These are phyloP conservation scores for Thalassiosira exigua DNA, from an alignment of 352 stramenopile genomes.

Conservation along the genomic window DNA sequence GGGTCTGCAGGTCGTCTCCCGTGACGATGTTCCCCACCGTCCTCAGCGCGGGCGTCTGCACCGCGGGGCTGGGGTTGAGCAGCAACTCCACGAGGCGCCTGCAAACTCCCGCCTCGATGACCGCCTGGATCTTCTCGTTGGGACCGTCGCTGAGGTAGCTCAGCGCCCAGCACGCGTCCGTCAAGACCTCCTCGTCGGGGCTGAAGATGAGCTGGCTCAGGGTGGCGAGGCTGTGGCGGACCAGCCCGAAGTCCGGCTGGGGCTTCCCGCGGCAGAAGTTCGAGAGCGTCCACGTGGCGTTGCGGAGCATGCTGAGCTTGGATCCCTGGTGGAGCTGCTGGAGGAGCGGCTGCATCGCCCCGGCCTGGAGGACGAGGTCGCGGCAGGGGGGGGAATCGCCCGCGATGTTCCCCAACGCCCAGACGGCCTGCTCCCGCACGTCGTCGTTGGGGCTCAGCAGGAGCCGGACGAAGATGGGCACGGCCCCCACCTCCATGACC, in stretches of 20 bases:
- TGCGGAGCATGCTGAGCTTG: slow-evolving; percentile 97
- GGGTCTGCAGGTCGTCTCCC: slow-evolving; percentile 98
- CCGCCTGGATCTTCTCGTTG: slow-evolving; percentile 99
- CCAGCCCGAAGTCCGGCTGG: slow-evolving; percentile 95
- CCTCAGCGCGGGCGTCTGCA: slow-evolving; percentile 96
- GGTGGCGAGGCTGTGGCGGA: slow-evolving; percentile 93
- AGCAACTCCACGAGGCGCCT: slow-evolving; percentile 96
- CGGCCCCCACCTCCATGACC: slow-evolving; percentile 96
- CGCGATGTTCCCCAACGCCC: slow-evolving; percentile 99
- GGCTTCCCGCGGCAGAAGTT: slow-evolving; percentile 98
- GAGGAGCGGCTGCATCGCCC: slow-evolving; percentile 94
- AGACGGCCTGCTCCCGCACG: slow-evolving; percentile 95
- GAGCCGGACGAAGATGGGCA: slow-evolving; percentile 97
- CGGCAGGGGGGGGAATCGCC: slow-evolving; percentile 96
- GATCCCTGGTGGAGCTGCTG: slow-evolving; percentile 94
- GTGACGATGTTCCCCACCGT: slow-evolving; percentile 99
- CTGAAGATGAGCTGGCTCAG: slow-evolving; percentile 97
- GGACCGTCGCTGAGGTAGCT: slow-evolving; percentile 98
- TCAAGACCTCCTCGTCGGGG: slow-evolving; percentile 98
- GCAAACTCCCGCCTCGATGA: slow-evolving; percentile 97
- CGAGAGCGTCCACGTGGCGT: slow-evolving; percentile 98
- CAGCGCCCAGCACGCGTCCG: slow-evolving; percentile 99
- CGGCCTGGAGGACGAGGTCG: slow-evolving; percentile 94
- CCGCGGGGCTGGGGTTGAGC: slow-evolving; percentile 89
- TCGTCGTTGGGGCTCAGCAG: slow-evolving; percentile 96